Percentiles rank a stretch among this genome's conserved stretches.
Evolutionary conservation across 352 stramenopile species (phyloP).

Genomic region (Stephanocyclus meneghinianus): DNA sequence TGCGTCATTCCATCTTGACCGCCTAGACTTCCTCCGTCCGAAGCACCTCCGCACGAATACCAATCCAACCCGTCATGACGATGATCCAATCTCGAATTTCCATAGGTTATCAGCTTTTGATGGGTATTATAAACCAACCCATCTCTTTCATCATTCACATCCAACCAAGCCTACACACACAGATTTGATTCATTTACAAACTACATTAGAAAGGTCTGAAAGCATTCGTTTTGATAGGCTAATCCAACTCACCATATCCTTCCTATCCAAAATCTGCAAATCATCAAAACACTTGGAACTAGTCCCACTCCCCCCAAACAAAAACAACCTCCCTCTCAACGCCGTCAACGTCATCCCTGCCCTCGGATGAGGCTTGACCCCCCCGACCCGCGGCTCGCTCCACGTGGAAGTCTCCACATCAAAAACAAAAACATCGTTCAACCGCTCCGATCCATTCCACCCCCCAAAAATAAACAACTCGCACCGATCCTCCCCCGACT

Average conservation of each 20-base stretch:
- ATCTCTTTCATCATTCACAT: slow-evolving; percentile 46
- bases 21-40: slow-evolving; percentile 32
- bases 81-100: neutral
- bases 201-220: too few species aligned
- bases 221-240: too few species aligned
- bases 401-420: slow-evolving; percentile 89
- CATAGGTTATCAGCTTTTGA: neutral
- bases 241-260: slow-evolving; percentile 61
- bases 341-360: slow-evolving; percentile 95
- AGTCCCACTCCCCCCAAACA: slow-evolving; percentile 92
- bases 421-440: slow-evolving; percentile 96
- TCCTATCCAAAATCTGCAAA: slow-evolving; percentile 90
- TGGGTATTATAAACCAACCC: neutral
- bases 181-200: too few species aligned
- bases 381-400: slow-evolving; percentile 77
- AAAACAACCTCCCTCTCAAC: slow-evolving; percentile 88
- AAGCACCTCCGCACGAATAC: neutral
- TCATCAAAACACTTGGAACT: slow-evolving; percentile 93
- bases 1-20: slow-evolving; percentile 49
- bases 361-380: slow-evolving; percentile 86
- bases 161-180: slow-evolving; percentile 43
- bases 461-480: slow-evolving; percentile 93
- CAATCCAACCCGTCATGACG: neutral
- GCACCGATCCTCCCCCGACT: slow-evolving; percentile 35
- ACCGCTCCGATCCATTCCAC: slow-evolving; percentile 86